A percentile compares a stretch with the other conserved stretches of the same genome.
Conservation (phyloP, 495 filamentous ascomycete genomes). For the Aspergillus avenaceus region DNA sequence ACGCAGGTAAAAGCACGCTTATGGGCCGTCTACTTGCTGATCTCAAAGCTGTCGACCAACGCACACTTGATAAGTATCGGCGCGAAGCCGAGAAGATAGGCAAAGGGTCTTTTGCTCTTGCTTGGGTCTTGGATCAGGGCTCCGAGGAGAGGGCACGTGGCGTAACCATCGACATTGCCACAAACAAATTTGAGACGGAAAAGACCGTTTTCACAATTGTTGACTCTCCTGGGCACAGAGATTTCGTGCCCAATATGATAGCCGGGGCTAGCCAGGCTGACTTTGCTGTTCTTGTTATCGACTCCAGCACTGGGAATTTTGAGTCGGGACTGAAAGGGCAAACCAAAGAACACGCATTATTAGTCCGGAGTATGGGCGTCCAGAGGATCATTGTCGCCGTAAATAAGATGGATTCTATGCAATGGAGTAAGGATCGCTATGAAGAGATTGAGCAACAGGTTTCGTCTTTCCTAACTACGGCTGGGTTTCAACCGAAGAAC, state of each 20-base stretch:
- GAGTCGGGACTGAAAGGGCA: conserved; percentile 92
- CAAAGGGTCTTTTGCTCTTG: conserved; percentile 91
- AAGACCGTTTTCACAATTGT: conserved; percentile 87
- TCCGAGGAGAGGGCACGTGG: conserved; percentile 81
- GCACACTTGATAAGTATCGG: conserved; percentile 81
- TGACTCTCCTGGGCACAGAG: conserved; percentile 89
- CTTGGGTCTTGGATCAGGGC: conserved; percentile 92
- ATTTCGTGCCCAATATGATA: conserved; percentile 99
- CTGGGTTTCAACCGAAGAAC: conserved; percentile 75
- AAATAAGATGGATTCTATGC: conserved; percentile 87
- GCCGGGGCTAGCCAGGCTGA: conserved; percentile 94
- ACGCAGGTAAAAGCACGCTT: conserved; percentile 94
- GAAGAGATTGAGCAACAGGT: conserved; percentile 82
- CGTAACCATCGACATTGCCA: conserved; percentile 97
- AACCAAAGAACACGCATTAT: conserved; percentile 86
- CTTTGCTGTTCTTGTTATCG: conserved; percentile 92
- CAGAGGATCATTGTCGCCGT: conserved; percentile 82
- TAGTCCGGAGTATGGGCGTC: conserved; percentile 90
- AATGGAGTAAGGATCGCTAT: conserved; percentile 78
- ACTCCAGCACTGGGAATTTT: conserved; percentile 81
- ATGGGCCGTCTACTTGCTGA: conserved; percentile 95
- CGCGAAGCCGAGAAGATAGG: conserved; percentile 88
- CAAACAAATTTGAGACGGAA: conserved; percentile 86
- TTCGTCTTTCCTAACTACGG: conserved; percentile 71
- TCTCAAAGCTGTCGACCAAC: conserved; percentile 77